Conservation (phyloP, 2,329 filamentous ascomycete species). For the Epichloe amarillans region DNA sequence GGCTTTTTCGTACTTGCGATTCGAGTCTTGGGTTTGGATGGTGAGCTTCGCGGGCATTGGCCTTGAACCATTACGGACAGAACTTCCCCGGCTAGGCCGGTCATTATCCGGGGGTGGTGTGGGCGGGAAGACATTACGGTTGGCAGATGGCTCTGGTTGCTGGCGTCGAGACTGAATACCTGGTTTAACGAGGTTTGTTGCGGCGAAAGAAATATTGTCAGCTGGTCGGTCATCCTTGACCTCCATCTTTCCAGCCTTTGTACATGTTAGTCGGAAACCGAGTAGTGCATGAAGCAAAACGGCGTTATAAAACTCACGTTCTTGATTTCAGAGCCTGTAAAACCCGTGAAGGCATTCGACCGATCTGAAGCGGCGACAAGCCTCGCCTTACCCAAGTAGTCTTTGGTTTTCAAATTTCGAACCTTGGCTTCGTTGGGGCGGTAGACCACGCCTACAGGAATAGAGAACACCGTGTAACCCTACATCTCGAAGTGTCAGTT, state of each 20-base stretch:
- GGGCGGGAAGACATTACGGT: constrained; percentile 81
- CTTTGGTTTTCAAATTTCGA: constrained; percentile 93
- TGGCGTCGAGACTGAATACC: constrained; percentile 68
- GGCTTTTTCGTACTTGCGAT: constrained; percentile 42
- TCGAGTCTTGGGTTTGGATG: constrained; percentile 41
- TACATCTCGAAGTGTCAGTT: constrained; percentile 25
- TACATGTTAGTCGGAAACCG: constrained; percentile 7
- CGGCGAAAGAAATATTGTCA: constrained; percentile 81
- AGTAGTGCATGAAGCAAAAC: neutral
- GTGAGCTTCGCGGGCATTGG: constrained; percentile 50
- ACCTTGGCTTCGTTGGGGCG: constrained; percentile 95
- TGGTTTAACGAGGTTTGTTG: constrained; percentile 83
- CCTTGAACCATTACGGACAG: constrained; percentile 48
- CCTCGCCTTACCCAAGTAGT: constrained; percentile 93
- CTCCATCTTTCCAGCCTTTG: constrained; percentile 35
- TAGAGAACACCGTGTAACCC: constrained; percentile 98
- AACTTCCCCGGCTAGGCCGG: constrained; percentile 45
- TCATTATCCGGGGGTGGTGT: constrained; percentile 93
- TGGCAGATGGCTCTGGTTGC: constrained; percentile 70
- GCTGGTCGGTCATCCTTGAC: constrained; percentile 66
- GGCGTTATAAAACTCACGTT: constrained; percentile 35
- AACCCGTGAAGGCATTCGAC: constrained; percentile 69
- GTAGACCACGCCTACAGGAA: constrained; percentile 90
- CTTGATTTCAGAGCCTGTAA: constrained; percentile 66
- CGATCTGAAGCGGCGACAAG: constrained; percentile 80